Conservation (phyloP, 2,329 filamentous ascomycete species). For the Beauveria brongniartii region DNA sequence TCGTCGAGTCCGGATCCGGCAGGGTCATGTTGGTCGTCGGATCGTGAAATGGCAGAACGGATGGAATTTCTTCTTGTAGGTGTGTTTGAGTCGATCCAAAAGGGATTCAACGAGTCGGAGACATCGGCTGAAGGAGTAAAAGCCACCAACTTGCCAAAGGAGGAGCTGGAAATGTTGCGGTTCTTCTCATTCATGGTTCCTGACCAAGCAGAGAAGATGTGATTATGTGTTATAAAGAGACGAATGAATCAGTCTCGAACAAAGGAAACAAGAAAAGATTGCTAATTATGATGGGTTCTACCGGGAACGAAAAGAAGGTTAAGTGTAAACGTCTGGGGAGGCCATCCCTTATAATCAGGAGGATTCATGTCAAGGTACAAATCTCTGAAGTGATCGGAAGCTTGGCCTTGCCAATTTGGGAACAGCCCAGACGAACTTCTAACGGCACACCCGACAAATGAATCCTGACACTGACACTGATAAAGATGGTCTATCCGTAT, state of each 20-base stretch:
- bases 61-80: slow-evolving; percentile 6
- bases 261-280: background rate
- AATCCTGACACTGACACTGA: background rate
- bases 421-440: background rate
- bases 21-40: background rate
- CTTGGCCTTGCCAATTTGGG: background rate
- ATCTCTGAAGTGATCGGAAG: background rate
- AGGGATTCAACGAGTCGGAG: background rate
- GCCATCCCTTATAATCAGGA: background rate
- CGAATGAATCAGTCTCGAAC: background rate
- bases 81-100: slow-evolving; percentile 9
- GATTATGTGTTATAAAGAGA: background rate
- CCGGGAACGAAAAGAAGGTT: background rate
- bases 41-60: background rate
- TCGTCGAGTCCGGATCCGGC: background rate
- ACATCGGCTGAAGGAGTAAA: background rate
- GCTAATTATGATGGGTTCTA: background rate
- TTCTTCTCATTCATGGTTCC: slow-evolving; percentile 5
- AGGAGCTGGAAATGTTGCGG: background rate
- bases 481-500: background rate
- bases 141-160: background rate
- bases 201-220: background rate
- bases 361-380: background rate
- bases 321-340: background rate
- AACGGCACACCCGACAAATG: background rate